A percentile compares a stretch with the other conserved stretches of the same genome.
Evolutionary conservation across 164 flowering plant genomes (phyloP).

Genomic region (Protea cynaroides): DNA sequence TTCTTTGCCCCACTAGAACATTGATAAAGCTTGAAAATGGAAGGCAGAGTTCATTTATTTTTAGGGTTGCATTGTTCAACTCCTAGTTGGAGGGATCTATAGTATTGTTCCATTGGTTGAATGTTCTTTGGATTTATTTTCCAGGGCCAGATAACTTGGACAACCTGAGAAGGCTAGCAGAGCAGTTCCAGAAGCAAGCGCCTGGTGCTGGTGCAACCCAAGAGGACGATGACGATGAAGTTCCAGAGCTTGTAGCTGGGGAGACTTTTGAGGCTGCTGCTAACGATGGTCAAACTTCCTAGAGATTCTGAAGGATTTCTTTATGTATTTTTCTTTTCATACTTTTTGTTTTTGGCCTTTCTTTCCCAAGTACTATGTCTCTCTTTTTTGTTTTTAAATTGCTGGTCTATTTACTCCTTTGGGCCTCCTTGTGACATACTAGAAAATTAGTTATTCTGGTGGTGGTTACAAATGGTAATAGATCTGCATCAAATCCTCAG

Average conservation of each 20-base stretch:
- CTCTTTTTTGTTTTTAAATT: background rate
- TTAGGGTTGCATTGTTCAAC: too few relatives aligned
- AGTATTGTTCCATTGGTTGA: too few relatives aligned
- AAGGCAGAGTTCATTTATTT: too few relatives aligned
- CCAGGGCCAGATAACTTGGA: slow-evolving; percentile 71
- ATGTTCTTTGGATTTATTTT: background rate
- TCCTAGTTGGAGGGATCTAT: too few relatives aligned
- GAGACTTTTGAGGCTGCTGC: slow-evolving; percentile 58
- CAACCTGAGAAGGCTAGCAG: slow-evolving; percentile 59
- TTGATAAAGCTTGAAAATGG: too few relatives aligned
- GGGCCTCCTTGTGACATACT: slow-evolving; percentile 4
- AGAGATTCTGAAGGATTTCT: slow-evolving; percentile 3
- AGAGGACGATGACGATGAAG: slow-evolving; percentile 59
- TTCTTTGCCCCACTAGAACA: too few relatives aligned
- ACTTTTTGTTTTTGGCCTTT: background rate
- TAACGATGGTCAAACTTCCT: slow-evolving; percentile 27
- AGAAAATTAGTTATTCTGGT: slow-evolving; percentile 5
- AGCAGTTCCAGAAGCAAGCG: slow-evolving; percentile 57
- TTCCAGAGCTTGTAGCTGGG: slow-evolving; percentile 54
- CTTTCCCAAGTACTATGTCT: background rate
- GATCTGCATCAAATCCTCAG: too few relatives aligned
- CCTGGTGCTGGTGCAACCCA: slow-evolving; percentile 30
- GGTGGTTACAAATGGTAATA: background rate
- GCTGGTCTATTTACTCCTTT: background rate
- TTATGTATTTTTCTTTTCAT: slow-evolving; percentile 1